Base-by-base conservation (phyloP, 257 asterid species). In the Cordia subcordata region DNA sequence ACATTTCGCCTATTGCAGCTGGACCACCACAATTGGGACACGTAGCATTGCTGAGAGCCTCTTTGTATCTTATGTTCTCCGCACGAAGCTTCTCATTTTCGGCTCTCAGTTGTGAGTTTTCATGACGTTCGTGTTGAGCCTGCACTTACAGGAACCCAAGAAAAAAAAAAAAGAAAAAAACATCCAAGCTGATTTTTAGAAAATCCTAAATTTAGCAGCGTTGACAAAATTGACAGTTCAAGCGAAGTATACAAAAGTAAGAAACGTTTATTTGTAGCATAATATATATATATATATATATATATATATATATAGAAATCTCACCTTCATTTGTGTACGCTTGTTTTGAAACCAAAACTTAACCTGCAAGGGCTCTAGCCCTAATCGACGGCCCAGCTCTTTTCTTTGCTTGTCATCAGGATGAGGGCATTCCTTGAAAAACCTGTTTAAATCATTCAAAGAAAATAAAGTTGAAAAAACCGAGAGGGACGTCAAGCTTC, bases 1-100 rank as follows among this genome's bases (percentile, higher is more conserved):
- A 88, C 94, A 88, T 83, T 56, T 85, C 96, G 1, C 90, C 92
- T 6, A 83, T 70, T 44, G 92, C 72, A 19, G 94, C 90, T 0
- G 94, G 89, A 3, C 90, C 94, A 4, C 94, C 96, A 53, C 96
- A 88, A 39, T 81, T 78, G 17, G 96, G 92, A 62, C 96, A 88
- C 23, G 92, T 46, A n/a, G 88, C 92, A 68, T 74, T 79, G 63
- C 68, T 52, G 3, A 88, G 79, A 39, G 94, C 96, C 54, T 85
- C 90, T 64, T 83, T 88, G 63, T 81, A 85, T n/a, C 94, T 54
- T 35, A 79, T 73, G 22, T 80, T 87, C 49, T 85, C 96, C 0
- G 84, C 88, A 8, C 86, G 82, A n/a, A 87, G 76, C 70, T 85
- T 87, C 0, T 85, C 96, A 44, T 87, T 87, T 53, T 88, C 96